These are phyloP conservation scores for Colletotrichum australisinense DNA, from an alignment of 2,329 filamentous ascomycete genomes.

Conservation along the genomic window DNA sequence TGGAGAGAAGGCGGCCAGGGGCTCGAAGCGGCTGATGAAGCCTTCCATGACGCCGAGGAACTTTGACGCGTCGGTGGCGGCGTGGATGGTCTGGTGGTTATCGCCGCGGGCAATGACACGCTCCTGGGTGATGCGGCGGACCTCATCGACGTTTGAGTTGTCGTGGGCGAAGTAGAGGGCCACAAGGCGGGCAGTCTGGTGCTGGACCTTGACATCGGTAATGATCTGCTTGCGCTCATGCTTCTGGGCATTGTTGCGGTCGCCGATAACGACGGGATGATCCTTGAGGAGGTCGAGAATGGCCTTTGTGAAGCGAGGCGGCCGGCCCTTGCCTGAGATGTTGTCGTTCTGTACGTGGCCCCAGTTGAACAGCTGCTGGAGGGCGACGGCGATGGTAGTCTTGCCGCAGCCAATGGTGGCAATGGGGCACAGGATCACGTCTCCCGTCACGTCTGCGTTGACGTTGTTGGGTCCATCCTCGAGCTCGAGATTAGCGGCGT, in stretches of 20 bases:
- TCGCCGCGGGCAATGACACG: conserved; percentile 89
- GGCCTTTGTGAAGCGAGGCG: conserved; percentile 80
- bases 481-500: conserved; percentile 83
- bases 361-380: conserved; percentile 88
- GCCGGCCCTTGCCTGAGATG: conserved; percentile 82
- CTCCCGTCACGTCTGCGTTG: conserved; percentile 65
- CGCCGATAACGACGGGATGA: conserved; percentile 83
- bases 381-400: conserved; percentile 87
- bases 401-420: conserved; percentile 97
- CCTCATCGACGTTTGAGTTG: conserved; percentile 77
- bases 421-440: conserved; percentile 88
- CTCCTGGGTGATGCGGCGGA: conserved; percentile 79
- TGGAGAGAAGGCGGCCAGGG: conserved; percentile 70
- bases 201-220: conserved; percentile 74
- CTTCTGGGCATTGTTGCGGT: conserved; percentile 92
- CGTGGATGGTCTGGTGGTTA: conserved; percentile 98
- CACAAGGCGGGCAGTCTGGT: conserved; percentile 77
- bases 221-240: conserved; percentile 92
- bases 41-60: conserved; percentile 94
- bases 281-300: conserved; percentile 73
- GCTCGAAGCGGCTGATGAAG: conserved; percentile 88
- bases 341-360: conserved; percentile 98
- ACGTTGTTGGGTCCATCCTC: conserved; percentile 55
- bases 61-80: conserved; percentile 77
- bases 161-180: conserved; percentile 92